Evolutionary conservation across 2,329 filamentous ascomycete species (phyloP), one percentile per base, ranked within the genome.

Genomic region (Fusarium tjaetaba): DNA sequence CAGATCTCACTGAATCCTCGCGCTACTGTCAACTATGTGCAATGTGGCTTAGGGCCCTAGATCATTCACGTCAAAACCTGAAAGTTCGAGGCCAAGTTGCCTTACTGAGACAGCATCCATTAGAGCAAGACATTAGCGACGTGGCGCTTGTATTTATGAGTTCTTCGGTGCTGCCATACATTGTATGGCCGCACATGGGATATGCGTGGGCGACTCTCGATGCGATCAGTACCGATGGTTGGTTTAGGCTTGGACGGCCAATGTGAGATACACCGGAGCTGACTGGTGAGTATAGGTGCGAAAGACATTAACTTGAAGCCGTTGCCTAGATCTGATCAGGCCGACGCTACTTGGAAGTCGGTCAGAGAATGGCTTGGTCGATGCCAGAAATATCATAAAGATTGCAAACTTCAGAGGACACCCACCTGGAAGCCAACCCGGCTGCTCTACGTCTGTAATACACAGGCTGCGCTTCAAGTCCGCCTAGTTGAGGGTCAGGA

Each of bases 191-290:
- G 3, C 28, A 38, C 2, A 18, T 39, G 6, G 34, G 39, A 4
- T 38, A 49, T 20, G 43, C 34, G 3, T 71, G 61, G 66, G 66
- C 66, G 3, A 32, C 57, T 30, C 55, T 70, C 13, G 61, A 66
- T 32, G 2, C 39, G 4, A 16, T 71, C 24, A 18, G 22, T 20
- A 45, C 15, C 14, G 20, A 51, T 14, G 32, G 57, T 58, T 11
- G 36, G 58, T 34, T 26, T 42, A 5, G 15, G 3, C 3, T 28
- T 24, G 5, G 8, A 24, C 11, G 26, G 16, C 15, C 26, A 24
- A 28, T 38, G 5, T 11, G 49, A 28, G 32, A 22, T 9, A 38
- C 13, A 53, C 13, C 2, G 18, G 30, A 30, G 22, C 56, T 51
- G 24, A 49, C 42, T 15, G 11, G 32, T 7, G 4, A 18, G 4